Evolutionary conservation across 75 land plant species (phyloP).

Genomic region (Gnetum montanum): DNA sequence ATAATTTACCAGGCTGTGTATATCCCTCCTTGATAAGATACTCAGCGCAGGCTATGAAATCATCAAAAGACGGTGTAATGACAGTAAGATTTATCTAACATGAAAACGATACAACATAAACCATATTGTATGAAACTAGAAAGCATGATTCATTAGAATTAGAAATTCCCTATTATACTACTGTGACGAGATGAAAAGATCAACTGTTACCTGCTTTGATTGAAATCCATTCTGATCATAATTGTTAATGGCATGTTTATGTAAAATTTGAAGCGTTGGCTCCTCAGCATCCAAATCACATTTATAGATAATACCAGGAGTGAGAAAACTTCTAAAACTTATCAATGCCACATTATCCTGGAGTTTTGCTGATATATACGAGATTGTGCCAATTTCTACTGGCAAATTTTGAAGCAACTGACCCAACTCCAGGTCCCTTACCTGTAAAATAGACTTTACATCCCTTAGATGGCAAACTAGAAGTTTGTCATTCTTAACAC

Average conservation of each 20-base stretch:
- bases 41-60: conserved; percentile 15
- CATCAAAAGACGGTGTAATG: conserved; percentile 16
- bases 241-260: background rate
- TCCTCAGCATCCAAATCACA: conserved; percentile 7
- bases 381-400: conserved; percentile 19
- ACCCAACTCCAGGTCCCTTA: conserved; percentile 14
- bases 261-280: conserved; percentile 6
- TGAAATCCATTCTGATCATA: conserved; percentile 14
- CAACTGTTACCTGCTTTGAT: no score
- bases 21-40: conserved; percentile 28
- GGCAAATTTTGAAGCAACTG: conserved; percentile 12
- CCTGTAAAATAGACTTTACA: conserved; percentile 19
- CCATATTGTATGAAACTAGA: no score
- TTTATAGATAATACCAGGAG: conserved; percentile 15
- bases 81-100: no score
- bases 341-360: conserved; percentile 13
- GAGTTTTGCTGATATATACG: conserved; percentile 8
- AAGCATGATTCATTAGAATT: no score
- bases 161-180: no score
- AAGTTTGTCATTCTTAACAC: conserved; percentile 11
- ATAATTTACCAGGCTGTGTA: conserved; percentile 28
- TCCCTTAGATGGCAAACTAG: conserved; percentile 18
- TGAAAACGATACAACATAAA: no score
- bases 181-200: no score
- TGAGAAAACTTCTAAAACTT: conserved; percentile 20